Conservation (phyloP, 768 basidiomycete species). For the Amanita inopinata region DNA sequence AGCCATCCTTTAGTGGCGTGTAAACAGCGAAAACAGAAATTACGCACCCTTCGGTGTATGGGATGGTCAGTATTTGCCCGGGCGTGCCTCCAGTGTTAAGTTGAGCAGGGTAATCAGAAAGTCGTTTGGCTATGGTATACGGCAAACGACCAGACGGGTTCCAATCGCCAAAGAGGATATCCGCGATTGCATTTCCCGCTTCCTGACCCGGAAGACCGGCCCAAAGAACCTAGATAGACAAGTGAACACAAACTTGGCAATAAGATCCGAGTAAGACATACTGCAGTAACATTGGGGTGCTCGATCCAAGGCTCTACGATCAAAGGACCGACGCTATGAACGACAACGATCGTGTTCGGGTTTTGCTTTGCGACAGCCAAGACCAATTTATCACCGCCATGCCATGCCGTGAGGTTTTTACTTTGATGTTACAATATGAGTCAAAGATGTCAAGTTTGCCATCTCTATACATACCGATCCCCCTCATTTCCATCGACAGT, state of each 20-base stretch:
- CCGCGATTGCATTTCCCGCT: constrained; percentile 59
- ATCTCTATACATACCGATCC: constrained; percentile 47
- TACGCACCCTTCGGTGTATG: constrained; percentile 46
- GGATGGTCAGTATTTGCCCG: constrained; percentile 35
- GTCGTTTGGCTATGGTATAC: constrained; percentile 62
- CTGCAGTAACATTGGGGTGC: constrained; percentile 63
- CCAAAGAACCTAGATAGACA: constrained; percentile 39
- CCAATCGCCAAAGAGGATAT: constrained; percentile 60
- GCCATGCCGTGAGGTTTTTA: constrained; percentile 68
- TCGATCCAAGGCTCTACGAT: constrained; percentile 61
- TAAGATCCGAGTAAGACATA: constrained; percentile 24
- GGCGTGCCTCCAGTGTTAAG: constrained; percentile 27
- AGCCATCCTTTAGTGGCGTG: not conserved
- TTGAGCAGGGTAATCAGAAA: constrained; percentile 49
- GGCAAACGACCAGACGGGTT: constrained; percentile 65
- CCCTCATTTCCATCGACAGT: constrained; percentile 73
- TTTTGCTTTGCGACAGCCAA: constrained; percentile 55
- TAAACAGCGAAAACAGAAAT: not conserved
- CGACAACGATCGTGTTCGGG: constrained; percentile 65
- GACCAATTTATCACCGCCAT: constrained; percentile 62
- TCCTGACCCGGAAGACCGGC: constrained; percentile 63
- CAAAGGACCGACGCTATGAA: constrained; percentile 53
- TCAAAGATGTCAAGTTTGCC: no score
- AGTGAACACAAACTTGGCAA: constrained; percentile 11
- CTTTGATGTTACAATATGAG: constrained; percentile 20